These are phyloP conservation scores for Erodium chrysanthum DNA, from an alignment of 441 rosid genomes.

Conservation along the genomic window DNA sequence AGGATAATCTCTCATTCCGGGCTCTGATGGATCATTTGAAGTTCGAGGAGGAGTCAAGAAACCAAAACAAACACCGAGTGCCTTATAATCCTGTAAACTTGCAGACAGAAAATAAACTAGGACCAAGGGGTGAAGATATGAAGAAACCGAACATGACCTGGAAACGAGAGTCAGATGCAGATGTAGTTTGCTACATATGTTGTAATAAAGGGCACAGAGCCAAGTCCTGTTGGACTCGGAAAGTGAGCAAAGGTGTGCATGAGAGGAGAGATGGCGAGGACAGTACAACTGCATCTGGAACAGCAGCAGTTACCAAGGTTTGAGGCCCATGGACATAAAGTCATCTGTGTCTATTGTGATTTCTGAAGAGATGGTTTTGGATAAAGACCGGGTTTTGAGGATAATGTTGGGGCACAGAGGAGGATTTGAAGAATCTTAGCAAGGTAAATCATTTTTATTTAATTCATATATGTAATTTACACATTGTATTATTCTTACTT, in stretches of 20 bases:
- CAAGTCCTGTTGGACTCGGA: slow-evolving; percentile 35
- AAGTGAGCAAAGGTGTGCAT: slow-evolving; percentile 21
- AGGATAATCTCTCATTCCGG: slow-evolving; percentile 45
- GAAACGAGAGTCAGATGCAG: slow-evolving; percentile 42
- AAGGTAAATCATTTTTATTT: no score
- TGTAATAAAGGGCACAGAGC: slow-evolving; percentile 58
- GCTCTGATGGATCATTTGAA: slow-evolving; percentile 48
- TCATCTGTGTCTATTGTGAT: not conserved
- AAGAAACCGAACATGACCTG: slow-evolving; percentile 28
- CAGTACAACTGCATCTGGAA: no score
- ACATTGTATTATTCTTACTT: no score
- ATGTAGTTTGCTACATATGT: slow-evolving; percentile 36
- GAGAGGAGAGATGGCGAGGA: no score
- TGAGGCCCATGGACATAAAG: no score
- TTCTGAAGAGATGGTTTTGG: not conserved
- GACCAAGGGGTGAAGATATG: slow-evolving; percentile 29
- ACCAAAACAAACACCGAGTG: slow-evolving; percentile 21
- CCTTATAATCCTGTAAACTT: slow-evolving; percentile 19
- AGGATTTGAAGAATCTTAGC: no score
- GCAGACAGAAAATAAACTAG: slow-evolving; percentile 23
- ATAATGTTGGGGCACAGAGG: no score
- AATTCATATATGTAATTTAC: no score
- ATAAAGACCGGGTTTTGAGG: no score
- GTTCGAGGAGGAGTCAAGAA: slow-evolving; percentile 45
- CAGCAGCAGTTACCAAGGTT: no score